Evolutionary conservation across 139 green algal species (phyloP).

Genomic region (Medakamo hakoo): DNA sequence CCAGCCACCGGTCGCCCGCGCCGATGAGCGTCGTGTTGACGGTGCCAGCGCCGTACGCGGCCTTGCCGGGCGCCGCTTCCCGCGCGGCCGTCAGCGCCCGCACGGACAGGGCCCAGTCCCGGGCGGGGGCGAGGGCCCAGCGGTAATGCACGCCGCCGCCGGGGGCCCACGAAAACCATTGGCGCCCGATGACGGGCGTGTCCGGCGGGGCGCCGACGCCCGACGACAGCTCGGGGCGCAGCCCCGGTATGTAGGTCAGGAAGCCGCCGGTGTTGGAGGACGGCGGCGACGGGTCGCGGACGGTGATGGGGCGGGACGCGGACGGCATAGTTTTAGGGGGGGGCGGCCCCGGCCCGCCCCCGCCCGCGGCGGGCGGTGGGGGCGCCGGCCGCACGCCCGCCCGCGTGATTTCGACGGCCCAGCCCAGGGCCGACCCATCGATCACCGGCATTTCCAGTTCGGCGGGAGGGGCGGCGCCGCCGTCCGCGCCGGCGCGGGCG

Average conservation of each 20-base stretch:
- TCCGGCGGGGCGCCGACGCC: conserved; percentile 45
- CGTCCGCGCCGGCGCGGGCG: too few species aligned
- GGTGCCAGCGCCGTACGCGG: conserved; percentile 13
- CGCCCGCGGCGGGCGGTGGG: not conserved
- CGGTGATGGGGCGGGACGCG: not conserved
- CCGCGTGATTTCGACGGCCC: conserved; percentile 30
- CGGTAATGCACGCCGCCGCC: conserved; percentile 38
- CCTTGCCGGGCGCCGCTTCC: too few species aligned
- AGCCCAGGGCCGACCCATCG: conserved; percentile 61
- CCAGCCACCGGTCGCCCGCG: conserved; percentile 15
- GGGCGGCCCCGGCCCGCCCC: too few species aligned
- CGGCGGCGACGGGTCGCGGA: not conserved
- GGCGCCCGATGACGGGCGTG: conserved; percentile 56
- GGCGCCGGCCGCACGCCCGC: conserved; percentile 19
- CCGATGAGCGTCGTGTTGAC: conserved; percentile 31
- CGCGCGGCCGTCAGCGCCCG: too few species aligned
- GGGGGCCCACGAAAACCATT: conserved; percentile 68
- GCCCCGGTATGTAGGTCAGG: conserved; percentile 50
- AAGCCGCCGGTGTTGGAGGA: conserved; percentile 42
- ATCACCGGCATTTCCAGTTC: conserved; percentile 56
- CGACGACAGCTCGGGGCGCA: conserved; percentile 21
- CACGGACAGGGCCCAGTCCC: conserved; percentile 27
- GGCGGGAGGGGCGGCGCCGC: not conserved
- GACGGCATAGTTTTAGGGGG: not conserved
- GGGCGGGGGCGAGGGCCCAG: conserved; percentile 32